Evolutionary conservation across 192 early-diverging fungal genomes (phyloP).

Genomic region (Backusella parvicylindrica): DNA sequence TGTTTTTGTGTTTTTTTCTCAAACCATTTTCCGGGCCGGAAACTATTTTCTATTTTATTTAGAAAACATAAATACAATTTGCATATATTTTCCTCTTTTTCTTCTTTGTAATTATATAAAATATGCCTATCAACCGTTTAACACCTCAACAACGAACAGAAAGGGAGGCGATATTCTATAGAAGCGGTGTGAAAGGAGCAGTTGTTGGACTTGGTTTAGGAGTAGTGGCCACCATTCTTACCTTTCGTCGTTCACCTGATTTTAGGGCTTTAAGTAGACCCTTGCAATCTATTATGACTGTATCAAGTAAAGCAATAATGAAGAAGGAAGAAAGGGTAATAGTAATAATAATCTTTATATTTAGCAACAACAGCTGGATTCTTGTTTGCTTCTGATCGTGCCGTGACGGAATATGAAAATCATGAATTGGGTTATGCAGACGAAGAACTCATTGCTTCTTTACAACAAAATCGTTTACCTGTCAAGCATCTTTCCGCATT

Average conservation of each 20-base stretch:
- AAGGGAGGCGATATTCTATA: slow-evolving; percentile 16
- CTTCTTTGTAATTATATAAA: not conserved
- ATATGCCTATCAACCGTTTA: slow-evolving; percentile 16
- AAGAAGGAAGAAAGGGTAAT: not conserved
- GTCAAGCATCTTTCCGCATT: not conserved
- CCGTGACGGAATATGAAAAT: slow-evolving; percentile 30
- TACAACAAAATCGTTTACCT: not conserved
- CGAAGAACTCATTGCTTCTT: slow-evolving; percentile 13
- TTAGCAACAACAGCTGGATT: slow-evolving; percentile 31
- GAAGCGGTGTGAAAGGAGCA: slow-evolving; percentile 33
- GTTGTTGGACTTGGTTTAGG: slow-evolving; percentile 38
- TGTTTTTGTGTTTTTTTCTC: not conserved
- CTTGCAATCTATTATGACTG: slow-evolving; percentile 34
- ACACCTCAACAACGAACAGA: slow-evolving; percentile 25
- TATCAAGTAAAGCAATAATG: slow-evolving; percentile 21
- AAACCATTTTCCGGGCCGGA: not conserved
- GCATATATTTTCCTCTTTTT: not conserved
- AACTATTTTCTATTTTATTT: not conserved
- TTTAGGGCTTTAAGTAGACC: slow-evolving; percentile 30
- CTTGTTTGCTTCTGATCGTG: slow-evolving; percentile 35
- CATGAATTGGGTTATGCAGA: slow-evolving; percentile 32
- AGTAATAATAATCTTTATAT: not conserved
- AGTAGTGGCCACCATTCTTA: slow-evolving; percentile 28
- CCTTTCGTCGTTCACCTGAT: slow-evolving; percentile 26
- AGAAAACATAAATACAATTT: not conserved